Evolutionary conservation across 805 yeast species (phyloP), one percentile per base, ranked within the genome.

Genomic region (Lipomyces sp.): DNA sequence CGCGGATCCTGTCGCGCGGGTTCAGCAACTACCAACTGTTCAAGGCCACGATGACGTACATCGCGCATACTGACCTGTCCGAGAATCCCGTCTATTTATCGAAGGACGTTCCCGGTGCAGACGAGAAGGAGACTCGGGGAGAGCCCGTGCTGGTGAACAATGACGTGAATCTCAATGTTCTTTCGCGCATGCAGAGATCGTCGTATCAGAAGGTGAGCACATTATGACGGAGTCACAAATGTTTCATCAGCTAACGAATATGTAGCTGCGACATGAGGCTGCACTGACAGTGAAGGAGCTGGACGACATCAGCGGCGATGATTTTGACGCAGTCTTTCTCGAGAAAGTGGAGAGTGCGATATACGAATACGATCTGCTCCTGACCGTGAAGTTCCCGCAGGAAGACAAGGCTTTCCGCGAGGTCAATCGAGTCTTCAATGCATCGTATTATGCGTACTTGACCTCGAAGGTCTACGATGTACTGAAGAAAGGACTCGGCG

Each of bases 1-100:
- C 83, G 61, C 32, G 35, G 33, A 82, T 88, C 22, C 73, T 93
- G 48, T 68, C 89, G 34, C 84, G 83, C 60, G 98, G 98, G 0
- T 91, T 85, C 67, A 88, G 96, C 2, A 84, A 95, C 21, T 93
- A 89, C 65, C 98, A 93, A 70, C 72, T 93, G 45, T 93, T 93
- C 74, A 90, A 87, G 65, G 96, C 95, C 65, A 81, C 86, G 1
- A 75, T 93, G 49, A 81, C 81, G 61, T 90, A 84, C 63, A 65
- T 91, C 54, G 95, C 96, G 2, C 79, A 86, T 2, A 82, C 83
- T 75, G 95, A 89, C 66, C 68, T 90, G 43, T 71, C 77, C 47
- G 45, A 39, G 21, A 14, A 28, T 2, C 59, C 63, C n/a, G 23
- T 58, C 18, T 34, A 33, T 24, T 24, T 53, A 16, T n/a, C 36